Percentiles rank a stretch among this genome's conserved stretches.
Conservation (phyloP, 768 basidiomycete species). For the Rhizopogon salebrosus region DNA sequence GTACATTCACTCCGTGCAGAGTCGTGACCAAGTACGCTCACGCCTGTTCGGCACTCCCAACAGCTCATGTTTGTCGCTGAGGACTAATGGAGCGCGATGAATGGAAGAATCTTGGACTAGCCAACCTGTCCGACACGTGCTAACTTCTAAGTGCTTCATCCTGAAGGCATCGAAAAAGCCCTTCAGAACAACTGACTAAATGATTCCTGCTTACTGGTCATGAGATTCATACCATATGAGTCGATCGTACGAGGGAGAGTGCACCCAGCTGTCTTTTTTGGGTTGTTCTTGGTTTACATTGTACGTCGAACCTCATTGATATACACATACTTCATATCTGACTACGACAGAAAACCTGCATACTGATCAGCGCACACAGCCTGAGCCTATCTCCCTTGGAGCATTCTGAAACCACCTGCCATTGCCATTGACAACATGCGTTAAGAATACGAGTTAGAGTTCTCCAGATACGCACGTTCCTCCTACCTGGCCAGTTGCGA, state of each 20-base stretch:
- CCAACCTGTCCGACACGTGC: conserved; percentile 36
- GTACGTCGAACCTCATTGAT: too few relatives aligned
- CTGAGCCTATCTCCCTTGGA: too few relatives aligned
- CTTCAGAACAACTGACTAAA: not conserved
- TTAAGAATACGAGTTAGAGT: too few relatives aligned
- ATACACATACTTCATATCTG: too few relatives aligned
- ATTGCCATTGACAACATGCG: too few relatives aligned
- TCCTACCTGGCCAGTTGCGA: too few relatives aligned
- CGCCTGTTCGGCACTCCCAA: not conserved
- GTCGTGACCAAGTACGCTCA: conserved; percentile 64
- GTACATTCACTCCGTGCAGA: conserved; percentile 73
- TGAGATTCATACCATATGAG: not conserved
- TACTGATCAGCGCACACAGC: too few relatives aligned
- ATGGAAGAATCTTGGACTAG: conserved; percentile 80
- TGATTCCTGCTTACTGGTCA: not conserved
- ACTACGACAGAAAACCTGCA: too few relatives aligned
- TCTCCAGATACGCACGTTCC: too few relatives aligned
- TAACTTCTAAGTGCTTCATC: not conserved
- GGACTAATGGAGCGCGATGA: conserved; percentile 88
- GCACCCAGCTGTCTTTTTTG: not conserved
- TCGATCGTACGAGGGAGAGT: not conserved
- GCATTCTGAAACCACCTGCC: too few relatives aligned
- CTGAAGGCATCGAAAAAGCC: not conserved
- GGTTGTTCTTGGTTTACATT: not conserved
- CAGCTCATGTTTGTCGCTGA: conserved; percentile 31